These are phyloP conservation scores for Letharia columbiana DNA, from an alignment of 495 filamentous ascomycete genomes.

Conservation along the genomic window DNA sequence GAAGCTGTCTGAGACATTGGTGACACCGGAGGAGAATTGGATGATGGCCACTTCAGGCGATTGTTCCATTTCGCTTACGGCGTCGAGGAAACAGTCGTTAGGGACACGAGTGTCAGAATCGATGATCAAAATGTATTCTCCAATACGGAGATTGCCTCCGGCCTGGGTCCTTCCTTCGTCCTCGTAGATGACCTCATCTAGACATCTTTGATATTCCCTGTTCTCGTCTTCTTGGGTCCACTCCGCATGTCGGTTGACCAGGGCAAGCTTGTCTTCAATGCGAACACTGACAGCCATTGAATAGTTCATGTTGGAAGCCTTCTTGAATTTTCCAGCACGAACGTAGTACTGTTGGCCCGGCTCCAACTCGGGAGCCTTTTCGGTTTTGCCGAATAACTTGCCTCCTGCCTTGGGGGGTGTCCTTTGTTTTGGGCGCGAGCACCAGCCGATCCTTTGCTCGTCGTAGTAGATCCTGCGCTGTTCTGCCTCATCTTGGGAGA, in stretches of 20 bases:
- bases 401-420: conserved; percentile 9
- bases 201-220: conserved; percentile 39
- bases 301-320: conserved; percentile 69
- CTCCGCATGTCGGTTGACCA: conserved; percentile 32
- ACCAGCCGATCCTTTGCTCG: conserved; percentile 55
- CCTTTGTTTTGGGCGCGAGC: conserved; percentile 51
- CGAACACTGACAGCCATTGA: conserved; percentile 49
- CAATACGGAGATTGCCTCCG: conserved; percentile 69
- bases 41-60: conserved; percentile 74
- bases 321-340: conserved; percentile 63
- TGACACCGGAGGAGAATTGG: conserved; percentile 74
- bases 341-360: conserved; percentile 36
- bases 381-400: conserved; percentile 3
- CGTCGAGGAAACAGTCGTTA: conserved; percentile 65
- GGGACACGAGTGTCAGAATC: conserved; percentile 73
- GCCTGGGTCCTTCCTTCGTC: conserved; percentile 67
- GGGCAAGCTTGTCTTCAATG: conserved; percentile 49
- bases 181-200: conserved; percentile 46
- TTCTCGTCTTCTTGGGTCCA: conserved; percentile 48
- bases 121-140: conserved; percentile 69
- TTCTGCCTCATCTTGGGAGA: conserved; percentile 46
- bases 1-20: conserved; percentile 68
- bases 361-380: conserved; percentile 29
- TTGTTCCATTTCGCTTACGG: conserved; percentile 70
- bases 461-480: conserved; percentile 56